phyloP scores from a whole-genome alignment of 2,329 filamentous ascomycete genomes.

The Beauveria sp. region DNA sequence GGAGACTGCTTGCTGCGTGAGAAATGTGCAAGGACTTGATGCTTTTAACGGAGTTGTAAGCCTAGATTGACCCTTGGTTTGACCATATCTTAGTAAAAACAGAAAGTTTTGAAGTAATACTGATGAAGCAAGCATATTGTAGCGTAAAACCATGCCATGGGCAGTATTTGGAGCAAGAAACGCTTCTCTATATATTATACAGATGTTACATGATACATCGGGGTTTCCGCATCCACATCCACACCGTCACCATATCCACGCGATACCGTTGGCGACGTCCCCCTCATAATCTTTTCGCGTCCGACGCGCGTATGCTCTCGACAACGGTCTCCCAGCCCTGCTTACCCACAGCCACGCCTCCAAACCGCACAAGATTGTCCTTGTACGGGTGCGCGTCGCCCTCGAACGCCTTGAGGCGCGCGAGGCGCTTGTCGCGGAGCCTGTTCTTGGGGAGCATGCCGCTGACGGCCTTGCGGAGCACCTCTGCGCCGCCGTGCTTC shows the following conservation, averaged over 20 bases:
- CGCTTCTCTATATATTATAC: conserved; percentile 3
- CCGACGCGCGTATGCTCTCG: conserved; percentile 41
- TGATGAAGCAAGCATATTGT: background rate
- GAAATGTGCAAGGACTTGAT: background rate
- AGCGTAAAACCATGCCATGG: background rate
- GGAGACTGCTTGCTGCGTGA: background rate
- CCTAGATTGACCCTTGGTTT: no score
- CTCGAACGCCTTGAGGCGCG: conserved; percentile 90
- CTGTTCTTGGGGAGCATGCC: conserved; percentile 98
- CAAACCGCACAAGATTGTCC: conserved; percentile 72
- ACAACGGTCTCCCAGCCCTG: conserved; percentile 46
- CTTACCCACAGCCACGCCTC: conserved; percentile 47
- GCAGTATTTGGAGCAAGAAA: background rate
- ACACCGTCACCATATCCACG: no score
- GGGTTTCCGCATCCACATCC: background rate
- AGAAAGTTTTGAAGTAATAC: background rate
- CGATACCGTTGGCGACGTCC: background rate
- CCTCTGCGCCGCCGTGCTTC: conserved; percentile 89
- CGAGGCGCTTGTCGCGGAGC: conserved; percentile 78
- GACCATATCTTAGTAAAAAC: background rate
- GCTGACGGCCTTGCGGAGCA: conserved; percentile 82
- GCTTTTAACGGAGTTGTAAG: background rate
- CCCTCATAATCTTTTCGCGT: conserved; percentile 42
- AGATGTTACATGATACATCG: background rate
- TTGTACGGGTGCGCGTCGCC: conserved; percentile 87